A percentile compares a stretch with the other conserved stretches of the same genome.
phyloP scores from a whole-genome alignment of 2,329 filamentous ascomycete genomes.

The Juglanconis juglandina region DNA sequence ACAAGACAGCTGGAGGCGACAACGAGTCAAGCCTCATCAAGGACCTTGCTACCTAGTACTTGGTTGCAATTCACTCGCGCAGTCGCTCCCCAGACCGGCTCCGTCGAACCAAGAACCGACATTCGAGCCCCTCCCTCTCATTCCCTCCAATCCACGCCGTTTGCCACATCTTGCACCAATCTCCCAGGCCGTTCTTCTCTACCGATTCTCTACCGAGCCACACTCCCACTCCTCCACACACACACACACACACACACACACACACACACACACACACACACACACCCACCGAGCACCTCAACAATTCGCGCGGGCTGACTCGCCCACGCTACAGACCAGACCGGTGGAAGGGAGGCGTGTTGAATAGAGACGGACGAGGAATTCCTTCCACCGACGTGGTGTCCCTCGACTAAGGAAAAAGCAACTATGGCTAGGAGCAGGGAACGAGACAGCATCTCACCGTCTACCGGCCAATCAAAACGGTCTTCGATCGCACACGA shows the following conservation, averaged over 20 bases:
- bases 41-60: too few species aligned
- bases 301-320: neutral
- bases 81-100: too few species aligned
- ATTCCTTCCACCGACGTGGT: neutral
- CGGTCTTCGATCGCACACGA: constrained; percentile 38
- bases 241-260: neutral
- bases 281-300: neutral
- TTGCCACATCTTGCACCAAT: neutral
- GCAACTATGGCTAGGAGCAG: constrained; percentile 35
- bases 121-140: neutral
- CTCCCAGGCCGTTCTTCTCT: neutral
- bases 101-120: too few species aligned
- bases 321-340: neutral
- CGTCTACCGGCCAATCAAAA: constrained; percentile 53
- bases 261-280: too few species aligned
- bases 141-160: neutral
- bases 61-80: too few species aligned
- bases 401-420: constrained; percentile 12
- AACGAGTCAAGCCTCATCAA: neutral
- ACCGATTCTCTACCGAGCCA: too few species aligned
- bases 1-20: neutral
- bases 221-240: too few species aligned
- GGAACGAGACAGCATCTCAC: constrained; percentile 42
- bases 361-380: neutral
- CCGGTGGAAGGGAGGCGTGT: neutral